phyloP scores from a whole-genome alignment of 805 yeast species.

The Yarrowia sp. region DNA sequence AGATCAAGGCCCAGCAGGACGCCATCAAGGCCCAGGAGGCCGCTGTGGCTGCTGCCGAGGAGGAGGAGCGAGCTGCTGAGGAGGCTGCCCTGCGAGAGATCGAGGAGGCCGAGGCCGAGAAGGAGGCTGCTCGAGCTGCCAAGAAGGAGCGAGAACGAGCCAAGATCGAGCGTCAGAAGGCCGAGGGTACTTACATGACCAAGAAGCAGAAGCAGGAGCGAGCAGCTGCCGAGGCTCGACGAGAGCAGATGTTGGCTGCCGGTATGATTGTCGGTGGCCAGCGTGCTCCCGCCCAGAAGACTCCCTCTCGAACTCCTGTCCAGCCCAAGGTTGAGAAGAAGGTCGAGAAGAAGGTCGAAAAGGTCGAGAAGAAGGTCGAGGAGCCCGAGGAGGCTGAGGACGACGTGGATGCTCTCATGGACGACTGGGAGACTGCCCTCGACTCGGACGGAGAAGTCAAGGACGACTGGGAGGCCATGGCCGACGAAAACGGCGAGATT shows the following conservation, averaged over 20 bases:
- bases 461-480: slow-evolving; percentile 29
- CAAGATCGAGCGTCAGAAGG: slow-evolving; percentile 86
- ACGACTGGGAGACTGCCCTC: slow-evolving; percentile 78
- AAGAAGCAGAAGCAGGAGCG: slow-evolving; percentile 95
- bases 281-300: slow-evolving; percentile 36
- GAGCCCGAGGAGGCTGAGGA: background rate
- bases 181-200: slow-evolving; percentile 91
- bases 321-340: slow-evolving; percentile 28
- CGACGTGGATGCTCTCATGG: slow-evolving; percentile 53
- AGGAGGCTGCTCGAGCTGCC: slow-evolving; percentile 36
- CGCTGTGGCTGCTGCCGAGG: slow-evolving; percentile 38
- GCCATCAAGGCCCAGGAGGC: slow-evolving; percentile 56
- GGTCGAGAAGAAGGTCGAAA: slow-evolving; percentile 34
- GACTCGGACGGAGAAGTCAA: slow-evolving; percentile 54
- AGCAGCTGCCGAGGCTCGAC: slow-evolving; percentile 79
- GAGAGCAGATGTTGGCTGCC: slow-evolving; percentile 73
- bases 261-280: slow-evolving; percentile 70
- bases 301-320: slow-evolving; percentile 1
- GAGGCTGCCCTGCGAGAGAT: slow-evolving; percentile 25
- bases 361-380: slow-evolving; percentile 27
- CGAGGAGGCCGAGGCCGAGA: slow-evolving; percentile 35
- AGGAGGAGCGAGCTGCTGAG: slow-evolving; percentile 27
- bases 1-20: slow-evolving; percentile 54
- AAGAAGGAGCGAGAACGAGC: slow-evolving; percentile 86
- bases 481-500: slow-evolving; percentile 28